These are phyloP conservation scores for Pseudisothecium myosuroides DNA, from an alignment of 225 moss, liverwort and hornwort genomes.

Conservation along the genomic window DNA sequence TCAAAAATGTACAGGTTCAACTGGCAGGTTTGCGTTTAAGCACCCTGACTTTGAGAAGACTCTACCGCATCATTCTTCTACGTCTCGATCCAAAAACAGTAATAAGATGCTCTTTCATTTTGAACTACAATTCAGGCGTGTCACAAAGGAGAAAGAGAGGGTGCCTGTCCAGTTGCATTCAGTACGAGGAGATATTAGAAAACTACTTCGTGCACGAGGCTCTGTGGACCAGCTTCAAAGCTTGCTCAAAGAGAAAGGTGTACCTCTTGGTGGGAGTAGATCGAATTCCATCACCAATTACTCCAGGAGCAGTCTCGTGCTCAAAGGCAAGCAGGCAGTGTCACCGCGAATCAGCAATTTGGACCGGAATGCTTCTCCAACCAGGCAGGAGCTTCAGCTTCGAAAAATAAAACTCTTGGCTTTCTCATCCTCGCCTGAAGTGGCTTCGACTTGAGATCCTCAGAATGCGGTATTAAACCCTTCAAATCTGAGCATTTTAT, in stretches of 20 bases:
- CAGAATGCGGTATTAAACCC: background rate
- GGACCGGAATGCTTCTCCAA: background rate
- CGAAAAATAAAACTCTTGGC: background rate
- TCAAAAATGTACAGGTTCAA: background rate
- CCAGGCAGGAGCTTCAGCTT: background rate
- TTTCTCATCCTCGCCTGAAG: background rate
- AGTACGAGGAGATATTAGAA: constrained; percentile 38
- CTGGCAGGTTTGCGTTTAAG: background rate
- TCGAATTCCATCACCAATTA: constrained; percentile 23
- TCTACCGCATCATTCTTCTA: background rate
- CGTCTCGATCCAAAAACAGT: background rate
- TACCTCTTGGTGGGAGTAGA: constrained; percentile 27
- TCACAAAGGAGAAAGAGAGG: constrained; percentile 17
- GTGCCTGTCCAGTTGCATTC: constrained; percentile 24
- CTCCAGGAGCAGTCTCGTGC: background rate
- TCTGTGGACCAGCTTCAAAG: constrained; percentile 61
- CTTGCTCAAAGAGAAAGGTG: constrained; percentile 48
- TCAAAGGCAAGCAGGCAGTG: background rate
- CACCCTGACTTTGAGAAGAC: background rate
- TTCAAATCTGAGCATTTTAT: background rate
- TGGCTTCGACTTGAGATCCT: background rate
- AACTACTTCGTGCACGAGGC: constrained; percentile 45
- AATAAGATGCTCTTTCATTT: background rate
- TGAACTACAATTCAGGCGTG: constrained; percentile 14
- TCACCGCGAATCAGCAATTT: background rate